Percentiles rank a stretch among this genome's conserved stretches.
Conservation (phyloP, 495 filamentous ascomycete genomes). For the Polyplosphaeria fusca region DNA sequence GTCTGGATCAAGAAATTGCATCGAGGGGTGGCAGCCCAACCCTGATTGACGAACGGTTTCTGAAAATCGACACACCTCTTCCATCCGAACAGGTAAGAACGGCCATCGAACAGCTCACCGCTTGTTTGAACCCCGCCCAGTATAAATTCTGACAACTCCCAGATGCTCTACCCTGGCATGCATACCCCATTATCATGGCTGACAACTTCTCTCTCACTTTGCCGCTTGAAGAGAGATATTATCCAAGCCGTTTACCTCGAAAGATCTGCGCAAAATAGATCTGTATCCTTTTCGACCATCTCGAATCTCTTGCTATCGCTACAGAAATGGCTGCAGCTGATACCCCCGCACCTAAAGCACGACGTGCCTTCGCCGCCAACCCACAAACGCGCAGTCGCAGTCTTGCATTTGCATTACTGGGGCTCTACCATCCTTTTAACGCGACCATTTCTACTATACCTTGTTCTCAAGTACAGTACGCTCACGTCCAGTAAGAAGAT, state of each 20-base stretch:
- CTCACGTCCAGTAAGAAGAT: slow-evolving; percentile 29
- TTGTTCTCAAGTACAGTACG: slow-evolving; percentile 25
- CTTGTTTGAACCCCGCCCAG: no score
- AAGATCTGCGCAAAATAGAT: slow-evolving; percentile 10
- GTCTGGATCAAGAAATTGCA: slow-evolving; percentile 28
- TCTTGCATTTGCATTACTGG: slow-evolving; percentile 40
- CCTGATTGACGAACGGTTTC: slow-evolving; percentile 20
- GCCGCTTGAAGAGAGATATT: slow-evolving; percentile 34
- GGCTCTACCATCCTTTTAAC: slow-evolving; percentile 33
- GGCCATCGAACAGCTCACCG: no score
- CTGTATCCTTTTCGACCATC: slow-evolving; percentile 33
- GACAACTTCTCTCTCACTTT: slow-evolving; percentile 31
- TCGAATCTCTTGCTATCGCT: slow-evolving; percentile 30
- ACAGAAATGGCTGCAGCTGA: slow-evolving; percentile 34
- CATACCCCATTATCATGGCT: slow-evolving; percentile 36
- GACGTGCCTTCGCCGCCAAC: slow-evolving; percentile 35
- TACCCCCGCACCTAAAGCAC: slow-evolving; percentile 37
- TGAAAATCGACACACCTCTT: slow-evolving; percentile 21
- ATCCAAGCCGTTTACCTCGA: slow-evolving; percentile 35
- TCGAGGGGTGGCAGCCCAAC: slow-evolving; percentile 27
- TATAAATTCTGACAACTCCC: neutral
- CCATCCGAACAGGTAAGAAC: slow-evolving; percentile 27
- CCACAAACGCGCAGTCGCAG: slow-evolving; percentile 35
- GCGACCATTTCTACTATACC: slow-evolving; percentile 38
- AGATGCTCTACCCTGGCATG: slow-evolving; percentile 36